Evolutionary conservation across 140 eudicot genomes (phyloP), one percentile per base, ranked within the genome.

Genomic region (Anethum foeniculum): DNA sequence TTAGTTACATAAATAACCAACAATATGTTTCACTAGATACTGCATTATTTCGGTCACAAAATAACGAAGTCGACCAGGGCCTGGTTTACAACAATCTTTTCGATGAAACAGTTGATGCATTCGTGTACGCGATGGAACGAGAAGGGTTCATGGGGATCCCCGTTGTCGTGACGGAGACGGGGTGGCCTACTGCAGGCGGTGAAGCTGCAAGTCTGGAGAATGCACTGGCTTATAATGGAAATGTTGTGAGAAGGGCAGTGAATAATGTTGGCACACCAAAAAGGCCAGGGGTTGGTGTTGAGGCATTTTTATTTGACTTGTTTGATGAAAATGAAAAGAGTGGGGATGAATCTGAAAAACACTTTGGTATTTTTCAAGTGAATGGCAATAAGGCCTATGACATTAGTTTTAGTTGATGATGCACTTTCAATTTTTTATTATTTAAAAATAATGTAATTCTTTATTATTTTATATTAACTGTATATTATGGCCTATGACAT

Each of bases 261-360:
- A 74, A 73, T 15, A 83, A 88, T 80, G 83, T 88, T 74, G 98
- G 98, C 10, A 93, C 94, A n/a, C 98, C 96, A 1, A 91, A 86
- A 71, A 85, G 91, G 80, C 93, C 98, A 0, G 90, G 90, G 11
- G 76, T 85, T 75, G 92, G 92, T 13, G 84, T 91, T 54, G 93
- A 93, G 80, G 94, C 89, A 52, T 93, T 85, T 83, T 89, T 90
- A 86, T 93, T 90, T 86, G 96, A 85, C 79, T 60, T 90, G 81
- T 89, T 88, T 86, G 90, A 93, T 88, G 96, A 91, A 84, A 84
- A 89, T 93, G 93, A 79, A 47, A 93, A 93, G 79, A 56, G 60
- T 67, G 92, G 93, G 14, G 86, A 74, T 25, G 88, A 86, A 32
- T 87, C 71, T 76, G 97, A 91, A 82, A 91, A 81, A 82, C 93